Base-by-base conservation (phyloP, 192 early-diverging fungal species). In the Kappamyces sp. region DNA sequence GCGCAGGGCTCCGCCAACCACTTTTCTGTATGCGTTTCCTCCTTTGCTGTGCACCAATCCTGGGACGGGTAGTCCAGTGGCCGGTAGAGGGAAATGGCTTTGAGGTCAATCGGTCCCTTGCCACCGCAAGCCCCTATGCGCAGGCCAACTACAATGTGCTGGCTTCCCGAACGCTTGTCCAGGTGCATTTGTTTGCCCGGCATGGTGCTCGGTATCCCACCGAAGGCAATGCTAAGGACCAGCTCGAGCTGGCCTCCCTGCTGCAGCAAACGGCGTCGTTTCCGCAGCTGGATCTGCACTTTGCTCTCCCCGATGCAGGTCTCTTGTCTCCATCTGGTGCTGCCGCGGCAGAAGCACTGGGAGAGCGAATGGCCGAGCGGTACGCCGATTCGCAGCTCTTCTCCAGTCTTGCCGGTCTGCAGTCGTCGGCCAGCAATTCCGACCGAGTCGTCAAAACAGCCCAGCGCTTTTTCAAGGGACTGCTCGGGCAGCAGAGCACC, bases 121-220 rank as follows among this genome's bases (percentile, higher is more conserved):
- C 23, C 23, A 23, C 23, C 23, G 23, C 23, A 23, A 23, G 23
- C 23, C 23, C 23, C 23, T 23, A 23, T 23, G 23, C 23, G 23
- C 23, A 23, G 23, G 23, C 23, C 23, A 23, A 23, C 23, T 23
- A 23, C 23, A 23, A 23, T 0, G 23, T 23, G 23, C 49, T 50
- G 12, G 12, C 44, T 50, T 31, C 5, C 36, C 32, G 36, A 50
- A 50, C 13, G 38, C n/a, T 57, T 12, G 5, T 57, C 8, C 54
- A 57, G n/a, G 54, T 57, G 5, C 54, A 57, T 9, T 32, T 57
- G 54, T 57, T 39, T 40, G 33, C 36, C 5, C 31, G 54, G 46
- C 54, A 57, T n/a, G 54, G 54, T 40, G 54, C 38, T 5, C 42
- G 54, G 33, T 57, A 34, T 44, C 36, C 36, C 9, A 57, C 54